These are phyloP conservation scores for Globisporangium perplexum DNA, from an alignment of 352 stramenopile species.

Conservation along the genomic window DNA sequence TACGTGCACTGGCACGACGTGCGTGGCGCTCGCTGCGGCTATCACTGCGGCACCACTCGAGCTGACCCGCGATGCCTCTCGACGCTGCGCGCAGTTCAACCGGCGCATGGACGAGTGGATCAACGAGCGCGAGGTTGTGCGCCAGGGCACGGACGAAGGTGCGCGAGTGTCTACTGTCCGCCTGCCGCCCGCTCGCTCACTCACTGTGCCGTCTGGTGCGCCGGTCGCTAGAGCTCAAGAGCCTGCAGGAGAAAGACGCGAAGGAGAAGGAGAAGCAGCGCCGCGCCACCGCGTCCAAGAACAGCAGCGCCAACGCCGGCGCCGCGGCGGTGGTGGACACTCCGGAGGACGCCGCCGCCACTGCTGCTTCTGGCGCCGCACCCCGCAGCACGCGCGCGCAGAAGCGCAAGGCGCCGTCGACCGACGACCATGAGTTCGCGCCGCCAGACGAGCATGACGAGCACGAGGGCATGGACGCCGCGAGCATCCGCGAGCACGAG, in stretches of 20 bases:
- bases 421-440: constrained; percentile 74
- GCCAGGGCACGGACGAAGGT: constrained; percentile 61
- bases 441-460: constrained; percentile 93
- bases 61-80: not conserved
- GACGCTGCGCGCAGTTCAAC: constrained; percentile 50
- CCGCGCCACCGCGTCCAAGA: constrained; percentile 16
- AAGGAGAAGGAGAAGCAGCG: constrained; percentile 63
- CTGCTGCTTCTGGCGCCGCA: not conserved
- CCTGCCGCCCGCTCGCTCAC: no score
- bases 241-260: constrained; percentile 69
- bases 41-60: not conserved
- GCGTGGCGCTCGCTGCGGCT: constrained; percentile 1
- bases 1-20: constrained; percentile 86
- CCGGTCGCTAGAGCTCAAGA: constrained; percentile 35
- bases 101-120: constrained; percentile 89
- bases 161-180: not conserved
- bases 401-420: constrained; percentile 55
- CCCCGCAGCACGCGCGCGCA: constrained; percentile 48
- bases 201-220: not conserved
- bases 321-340: not conserved
- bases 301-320: constrained; percentile 13
- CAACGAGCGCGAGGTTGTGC: constrained; percentile 74
- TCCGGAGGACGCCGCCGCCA: constrained; percentile 17
- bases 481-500: constrained; percentile 96
- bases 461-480: constrained; percentile 98